These are phyloP conservation scores for Candida tammaniensis DNA, from an alignment of 805 yeast genomes.

Conservation along the genomic window DNA sequence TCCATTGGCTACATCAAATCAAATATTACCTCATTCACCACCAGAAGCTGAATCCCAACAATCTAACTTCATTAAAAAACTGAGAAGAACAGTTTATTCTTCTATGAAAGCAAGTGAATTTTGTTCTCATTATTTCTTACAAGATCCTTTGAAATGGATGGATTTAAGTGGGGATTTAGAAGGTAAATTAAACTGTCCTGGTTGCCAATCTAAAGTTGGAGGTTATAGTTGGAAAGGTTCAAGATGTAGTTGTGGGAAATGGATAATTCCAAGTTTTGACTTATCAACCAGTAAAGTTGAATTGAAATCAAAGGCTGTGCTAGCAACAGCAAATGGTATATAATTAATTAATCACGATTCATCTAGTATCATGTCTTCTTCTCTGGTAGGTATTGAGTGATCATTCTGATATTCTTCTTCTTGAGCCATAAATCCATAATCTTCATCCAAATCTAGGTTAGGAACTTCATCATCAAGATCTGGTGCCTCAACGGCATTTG, in stretches of 20 bases:
- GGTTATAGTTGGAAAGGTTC: conserved; percentile 94
- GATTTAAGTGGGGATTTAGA: conserved; percentile 74
- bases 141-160: conserved; percentile 94
- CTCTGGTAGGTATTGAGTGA: conserved; percentile 17
- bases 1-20: conserved; percentile 58
- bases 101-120: conserved; percentile 52
- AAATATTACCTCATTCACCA: conserved; percentile 62
- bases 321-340: no score
- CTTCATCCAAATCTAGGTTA: conserved; percentile 40
- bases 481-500: conserved; percentile 13
- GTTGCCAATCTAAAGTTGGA: conserved; percentile 79
- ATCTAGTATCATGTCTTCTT: conserved; percentile 44
- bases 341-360: no score
- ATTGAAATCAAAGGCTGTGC: no score
- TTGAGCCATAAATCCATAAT: conserved; percentile 47
- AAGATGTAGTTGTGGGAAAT: conserved; percentile 89
- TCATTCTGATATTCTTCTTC: conserved; percentile 46
- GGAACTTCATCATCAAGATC: conserved; percentile 50
- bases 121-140: conserved; percentile 80
- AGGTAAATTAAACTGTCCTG: conserved; percentile 81
- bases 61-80: conserved; percentile 61
- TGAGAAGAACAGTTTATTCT: conserved; percentile 58
- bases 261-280: conserved; percentile 93
- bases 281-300: conserved; percentile 79
- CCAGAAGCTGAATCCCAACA: conserved; percentile 67